phyloP scores from a whole-genome alignment of 1,284 basidiomycete species.

The Microbotryomycetes sp. region DNA sequence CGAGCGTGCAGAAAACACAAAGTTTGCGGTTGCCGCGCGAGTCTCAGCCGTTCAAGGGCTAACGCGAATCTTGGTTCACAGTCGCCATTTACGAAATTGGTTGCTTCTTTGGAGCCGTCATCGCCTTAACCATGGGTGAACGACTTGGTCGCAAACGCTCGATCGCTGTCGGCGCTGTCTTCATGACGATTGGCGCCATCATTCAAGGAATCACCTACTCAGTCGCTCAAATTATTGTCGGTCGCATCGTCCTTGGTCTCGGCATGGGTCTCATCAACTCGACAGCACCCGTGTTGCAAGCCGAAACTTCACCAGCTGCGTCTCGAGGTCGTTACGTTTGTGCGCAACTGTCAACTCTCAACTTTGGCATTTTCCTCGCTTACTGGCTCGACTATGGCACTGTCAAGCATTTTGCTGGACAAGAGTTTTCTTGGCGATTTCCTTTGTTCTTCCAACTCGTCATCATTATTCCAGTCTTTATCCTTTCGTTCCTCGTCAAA shows the following conservation, averaged over 20 bases:
- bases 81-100: slow-evolving; percentile 42
- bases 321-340: slow-evolving; percentile 40
- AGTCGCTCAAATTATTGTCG: slow-evolving; percentile 37
- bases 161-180: slow-evolving; percentile 37
- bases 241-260: slow-evolving; percentile 14
- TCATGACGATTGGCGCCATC: slow-evolving; percentile 39
- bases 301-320: slow-evolving; percentile 39
- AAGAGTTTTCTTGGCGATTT: slow-evolving; percentile 16
- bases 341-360: slow-evolving; percentile 39
- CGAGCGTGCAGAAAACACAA: background rate
- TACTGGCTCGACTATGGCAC: slow-evolving; percentile 39
- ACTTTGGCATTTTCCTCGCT: slow-evolving; percentile 40
- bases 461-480: slow-evolving; percentile 34
- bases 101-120: slow-evolving; percentile 35
- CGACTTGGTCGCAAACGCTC: slow-evolving; percentile 35
- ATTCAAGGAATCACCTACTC: slow-evolving; percentile 37
- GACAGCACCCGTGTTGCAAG: slow-evolving; percentile 40
- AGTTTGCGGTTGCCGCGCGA: no score
- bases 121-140: slow-evolving; percentile 39
- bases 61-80: background rate
- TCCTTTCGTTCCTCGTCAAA: slow-evolving; percentile 34
- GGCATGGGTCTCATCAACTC: slow-evolving; percentile 40
- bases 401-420: slow-evolving; percentile 17
- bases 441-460: slow-evolving; percentile 33
- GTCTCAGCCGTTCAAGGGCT: no score